These are phyloP conservation scores for Aspergillus costaricaensis DNA, from an alignment of 2,329 filamentous ascomycete species.

Conservation along the genomic window DNA sequence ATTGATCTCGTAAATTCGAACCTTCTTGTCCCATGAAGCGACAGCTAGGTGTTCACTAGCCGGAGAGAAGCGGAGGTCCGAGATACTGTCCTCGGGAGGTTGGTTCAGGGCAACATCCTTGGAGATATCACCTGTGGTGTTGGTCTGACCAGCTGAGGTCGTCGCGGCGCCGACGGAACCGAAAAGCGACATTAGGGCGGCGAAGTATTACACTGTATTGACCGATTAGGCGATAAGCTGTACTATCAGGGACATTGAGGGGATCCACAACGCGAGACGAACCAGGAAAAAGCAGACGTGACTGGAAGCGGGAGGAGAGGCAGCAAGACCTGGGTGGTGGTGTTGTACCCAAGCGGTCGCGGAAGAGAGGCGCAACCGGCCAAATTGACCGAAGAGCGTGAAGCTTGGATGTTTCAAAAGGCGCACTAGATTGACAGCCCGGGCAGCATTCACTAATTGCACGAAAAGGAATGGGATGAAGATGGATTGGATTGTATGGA, in stretches of 20 bases:
- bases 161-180: constrained; percentile 53
- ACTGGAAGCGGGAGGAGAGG: not conserved
- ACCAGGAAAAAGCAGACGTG: constrained; percentile 8
- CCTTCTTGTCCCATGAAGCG: constrained; percentile 95
- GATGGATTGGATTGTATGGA: not conserved
- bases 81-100: constrained; percentile 86
- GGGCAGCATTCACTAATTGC: not conserved
- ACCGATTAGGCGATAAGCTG: not conserved
- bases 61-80: constrained; percentile 80
- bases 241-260: not conserved
- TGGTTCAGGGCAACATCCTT: constrained; percentile 79
- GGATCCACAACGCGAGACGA: constrained; percentile 5
- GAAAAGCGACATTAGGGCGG: constrained; percentile 53
- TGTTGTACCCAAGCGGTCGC: not conserved
- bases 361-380: not conserved
- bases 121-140: constrained; percentile 85
- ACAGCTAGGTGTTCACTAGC: constrained; percentile 81
- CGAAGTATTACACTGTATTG: constrained; percentile 18
- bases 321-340: not conserved
- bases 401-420: not conserved
- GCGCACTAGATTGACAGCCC: not conserved
- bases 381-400: not conserved
- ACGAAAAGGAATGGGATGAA: not conserved
- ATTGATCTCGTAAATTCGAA: constrained; percentile 92
- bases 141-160: constrained; percentile 55